These are phyloP conservation scores for Monilinia laxa DNA, from an alignment of 2,329 filamentous ascomycete species.

Conservation along the genomic window DNA sequence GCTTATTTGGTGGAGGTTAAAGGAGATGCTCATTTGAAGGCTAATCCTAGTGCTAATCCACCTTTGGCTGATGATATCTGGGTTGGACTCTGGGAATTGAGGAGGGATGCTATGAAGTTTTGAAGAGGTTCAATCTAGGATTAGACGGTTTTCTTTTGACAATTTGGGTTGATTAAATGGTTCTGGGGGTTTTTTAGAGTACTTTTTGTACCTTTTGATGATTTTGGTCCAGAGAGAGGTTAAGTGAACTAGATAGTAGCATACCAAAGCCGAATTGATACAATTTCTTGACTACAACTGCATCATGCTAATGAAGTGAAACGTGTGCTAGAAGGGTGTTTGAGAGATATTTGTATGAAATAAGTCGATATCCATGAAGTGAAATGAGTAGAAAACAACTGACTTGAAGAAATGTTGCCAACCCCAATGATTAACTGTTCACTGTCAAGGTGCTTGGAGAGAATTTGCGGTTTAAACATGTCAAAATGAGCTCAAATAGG, in stretches of 20 bases:
- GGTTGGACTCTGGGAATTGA: background rate
- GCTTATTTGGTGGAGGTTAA: background rate
- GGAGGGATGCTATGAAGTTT: background rate
- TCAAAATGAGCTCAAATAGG: background rate
- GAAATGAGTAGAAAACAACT: fast-evolving
- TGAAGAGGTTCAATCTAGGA: background rate
- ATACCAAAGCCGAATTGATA: background rate
- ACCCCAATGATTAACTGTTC: no score
- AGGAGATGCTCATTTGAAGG: background rate
- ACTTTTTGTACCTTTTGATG: background rate
- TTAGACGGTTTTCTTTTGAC: background rate
- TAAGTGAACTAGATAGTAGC: background rate
- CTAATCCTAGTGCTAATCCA: background rate
- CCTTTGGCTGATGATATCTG: constrained; percentile 5
- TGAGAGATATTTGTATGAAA: background rate
- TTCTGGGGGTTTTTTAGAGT: no score
- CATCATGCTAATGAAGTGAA: background rate
- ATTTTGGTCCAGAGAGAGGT: background rate
- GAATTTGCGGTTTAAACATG: no score
- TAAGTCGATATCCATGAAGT: background rate
- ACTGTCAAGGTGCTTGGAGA: no score
- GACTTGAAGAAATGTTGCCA: background rate
- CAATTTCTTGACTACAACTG: background rate
- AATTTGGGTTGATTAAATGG: no score
- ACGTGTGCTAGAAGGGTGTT: background rate